A percentile compares a stretch with the other conserved stretches of the same genome.
These are phyloP conservation scores for Microbotryum intermedium DNA, from an alignment of 1,284 basidiomycete genomes.

Conservation along the genomic window DNA sequence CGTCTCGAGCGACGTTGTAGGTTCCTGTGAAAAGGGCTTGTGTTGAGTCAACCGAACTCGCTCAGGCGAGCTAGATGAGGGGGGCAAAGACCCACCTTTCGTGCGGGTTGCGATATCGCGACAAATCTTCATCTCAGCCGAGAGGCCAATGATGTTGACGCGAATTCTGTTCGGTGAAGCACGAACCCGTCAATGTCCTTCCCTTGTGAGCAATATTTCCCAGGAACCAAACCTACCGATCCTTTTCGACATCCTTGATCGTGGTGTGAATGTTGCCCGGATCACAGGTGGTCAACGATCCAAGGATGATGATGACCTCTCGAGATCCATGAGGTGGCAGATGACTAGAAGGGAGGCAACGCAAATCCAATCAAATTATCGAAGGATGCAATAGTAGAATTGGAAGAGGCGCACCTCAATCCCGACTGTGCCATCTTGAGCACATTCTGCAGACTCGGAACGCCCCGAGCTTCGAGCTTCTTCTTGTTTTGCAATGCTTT, in stretches of 20 bases:
- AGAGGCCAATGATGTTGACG: constrained; percentile 82
- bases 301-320: constrained; percentile 87
- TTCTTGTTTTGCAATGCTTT: constrained; percentile 76
- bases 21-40: constrained; percentile 49
- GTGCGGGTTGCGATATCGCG: constrained; percentile 80
- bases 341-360: constrained; percentile 53
- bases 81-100: constrained; percentile 53
- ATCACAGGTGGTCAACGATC: constrained; percentile 90
- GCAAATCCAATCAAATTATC: background rate
- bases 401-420: constrained; percentile 57
- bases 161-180: constrained; percentile 53
- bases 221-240: constrained; percentile 26
- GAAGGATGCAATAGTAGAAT: background rate
- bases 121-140: constrained; percentile 96
- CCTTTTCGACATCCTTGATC: constrained; percentile 66
- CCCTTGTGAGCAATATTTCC: background rate
- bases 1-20: constrained; percentile 92
- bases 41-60: constrained; percentile 11
- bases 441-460: constrained; percentile 92
- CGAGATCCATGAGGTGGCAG: constrained; percentile 90
- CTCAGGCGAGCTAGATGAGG: constrained; percentile 10
- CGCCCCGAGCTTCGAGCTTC: constrained; percentile 78
- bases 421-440: constrained; percentile 87
- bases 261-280: constrained; percentile 94
- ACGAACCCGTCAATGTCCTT: background rate